phyloP scores from a whole-genome alignment of 2,329 filamentous ascomycete genomes.

The Aureobasidium namibiae region DNA sequence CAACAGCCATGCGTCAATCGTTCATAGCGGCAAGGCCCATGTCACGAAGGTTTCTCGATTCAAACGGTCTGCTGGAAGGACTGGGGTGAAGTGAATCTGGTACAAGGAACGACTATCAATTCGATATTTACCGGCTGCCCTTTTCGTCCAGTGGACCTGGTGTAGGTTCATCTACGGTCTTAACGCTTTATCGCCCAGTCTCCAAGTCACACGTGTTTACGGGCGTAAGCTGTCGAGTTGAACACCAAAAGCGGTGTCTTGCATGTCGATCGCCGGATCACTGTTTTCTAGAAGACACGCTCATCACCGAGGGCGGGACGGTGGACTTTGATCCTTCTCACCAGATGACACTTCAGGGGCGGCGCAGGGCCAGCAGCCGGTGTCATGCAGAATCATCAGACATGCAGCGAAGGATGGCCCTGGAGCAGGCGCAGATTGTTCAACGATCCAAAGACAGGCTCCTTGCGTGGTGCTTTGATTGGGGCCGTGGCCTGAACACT shows the following conservation, averaged over 20 bases:
- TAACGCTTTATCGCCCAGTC: neutral
- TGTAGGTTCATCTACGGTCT: neutral
- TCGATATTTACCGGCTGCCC: conserved; percentile 3
- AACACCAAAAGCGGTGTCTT: conserved; percentile 4
- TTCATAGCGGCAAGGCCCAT: too few species aligned
- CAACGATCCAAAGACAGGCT: neutral
- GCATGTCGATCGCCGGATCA: neutral
- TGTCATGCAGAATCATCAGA: neutral
- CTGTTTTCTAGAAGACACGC: conserved; percentile 1
- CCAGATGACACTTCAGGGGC: neutral
- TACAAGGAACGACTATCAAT: conserved; percentile 6
- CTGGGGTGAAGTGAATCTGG: neutral
- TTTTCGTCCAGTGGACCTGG: neutral
- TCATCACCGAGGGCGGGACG: neutral
- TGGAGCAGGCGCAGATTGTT: neutral
- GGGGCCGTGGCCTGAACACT: neutral
- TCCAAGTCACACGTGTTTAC: neutral
- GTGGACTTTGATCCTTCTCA: neutral
- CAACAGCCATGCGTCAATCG: neutral
- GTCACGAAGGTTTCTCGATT: neutral
- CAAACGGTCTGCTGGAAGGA: neutral
- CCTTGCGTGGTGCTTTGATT: neutral
- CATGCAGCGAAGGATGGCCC: neutral
- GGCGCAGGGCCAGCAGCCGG: neutral
- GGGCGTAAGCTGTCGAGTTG: neutral